These are phyloP conservation scores for Xylaria intraflava DNA, from an alignment of 495 filamentous ascomycete genomes.

Conservation along the genomic window DNA sequence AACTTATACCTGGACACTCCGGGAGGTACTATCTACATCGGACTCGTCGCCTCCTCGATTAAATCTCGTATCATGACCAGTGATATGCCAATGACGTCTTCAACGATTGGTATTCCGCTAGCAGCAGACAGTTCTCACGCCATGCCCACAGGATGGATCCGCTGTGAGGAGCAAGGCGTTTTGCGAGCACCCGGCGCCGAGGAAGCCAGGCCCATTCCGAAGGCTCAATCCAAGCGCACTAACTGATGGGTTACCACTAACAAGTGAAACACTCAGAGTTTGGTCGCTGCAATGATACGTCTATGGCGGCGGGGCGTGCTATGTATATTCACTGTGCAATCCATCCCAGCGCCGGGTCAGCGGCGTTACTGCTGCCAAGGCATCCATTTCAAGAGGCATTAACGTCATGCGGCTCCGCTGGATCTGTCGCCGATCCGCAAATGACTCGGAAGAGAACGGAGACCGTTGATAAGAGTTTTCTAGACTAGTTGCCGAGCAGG, in stretches of 20 bases:
- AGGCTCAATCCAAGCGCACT: background rate
- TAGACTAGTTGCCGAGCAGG: background rate
- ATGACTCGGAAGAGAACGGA: slow-evolving; percentile 5
- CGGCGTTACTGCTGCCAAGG: background rate
- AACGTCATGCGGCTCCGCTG: slow-evolving; percentile 14
- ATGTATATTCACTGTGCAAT: background rate
- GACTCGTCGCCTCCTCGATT: background rate
- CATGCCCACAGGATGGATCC: slow-evolving; percentile 5
- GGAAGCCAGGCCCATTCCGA: slow-evolving; percentile 1
- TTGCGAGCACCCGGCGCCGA: background rate
- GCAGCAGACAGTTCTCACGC: background rate
- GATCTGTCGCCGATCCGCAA: background rate
- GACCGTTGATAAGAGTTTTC: slow-evolving; percentile 5
- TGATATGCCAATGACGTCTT: slow-evolving; percentile 5
- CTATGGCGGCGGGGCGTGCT: background rate
- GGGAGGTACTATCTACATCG: background rate
- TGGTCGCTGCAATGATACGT: background rate
- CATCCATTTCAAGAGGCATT: background rate
- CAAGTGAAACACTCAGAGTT: slow-evolving; percentile 8
- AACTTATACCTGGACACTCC: slow-evolving; percentile 5
- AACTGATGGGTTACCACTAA: slow-evolving; percentile 2
- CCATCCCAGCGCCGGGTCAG: background rate
- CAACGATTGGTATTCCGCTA: background rate
- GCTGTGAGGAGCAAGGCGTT: background rate
- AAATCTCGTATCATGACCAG: slow-evolving; percentile 5